These are phyloP conservation scores for Heterobasidion irregulare DNA, from an alignment of 1,284 basidiomycete species.

Conservation along the genomic window DNA sequence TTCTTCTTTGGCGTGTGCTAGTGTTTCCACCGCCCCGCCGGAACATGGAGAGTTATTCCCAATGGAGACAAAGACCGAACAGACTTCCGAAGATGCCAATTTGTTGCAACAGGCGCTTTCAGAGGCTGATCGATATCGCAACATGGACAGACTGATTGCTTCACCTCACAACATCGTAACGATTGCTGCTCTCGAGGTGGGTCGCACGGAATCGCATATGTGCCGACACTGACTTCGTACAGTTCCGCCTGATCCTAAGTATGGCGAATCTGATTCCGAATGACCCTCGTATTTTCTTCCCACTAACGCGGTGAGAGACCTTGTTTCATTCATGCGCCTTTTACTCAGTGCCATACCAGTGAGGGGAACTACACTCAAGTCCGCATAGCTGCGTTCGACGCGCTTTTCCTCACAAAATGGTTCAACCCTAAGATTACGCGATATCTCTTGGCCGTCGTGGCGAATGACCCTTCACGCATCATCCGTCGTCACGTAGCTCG, in stretches of 20 bases:
- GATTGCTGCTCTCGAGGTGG: conserved; percentile 80
- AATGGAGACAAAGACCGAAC: conserved; percentile 54
- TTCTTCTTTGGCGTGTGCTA: conserved; percentile 72
- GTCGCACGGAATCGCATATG: conserved; percentile 14
- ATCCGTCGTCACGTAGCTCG: conserved; percentile 85
- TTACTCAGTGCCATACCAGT: conserved; percentile 30
- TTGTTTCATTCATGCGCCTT: background rate
- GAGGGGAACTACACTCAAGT: conserved; percentile 93
- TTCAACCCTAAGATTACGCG: conserved; percentile 77
- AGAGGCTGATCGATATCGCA: conserved; percentile 87
- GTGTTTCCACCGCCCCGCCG: conserved; percentile 64
- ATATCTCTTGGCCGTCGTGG: conserved; percentile 88
- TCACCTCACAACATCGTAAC: conserved; percentile 94
- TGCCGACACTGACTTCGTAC: conserved; percentile 4
- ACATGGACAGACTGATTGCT: conserved; percentile 92
- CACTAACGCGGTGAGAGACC: conserved; percentile 71
- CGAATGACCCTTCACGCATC: conserved; percentile 75
- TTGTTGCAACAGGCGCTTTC: conserved; percentile 66
- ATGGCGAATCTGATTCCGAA: conserved; percentile 77
- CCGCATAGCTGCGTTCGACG: conserved; percentile 89
- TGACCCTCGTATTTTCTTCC: conserved; percentile 78
- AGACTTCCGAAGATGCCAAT: conserved; percentile 57
- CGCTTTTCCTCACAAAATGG: conserved; percentile 88
- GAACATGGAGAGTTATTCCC: conserved; percentile 72
- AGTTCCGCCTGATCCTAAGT: conserved; percentile 82